Evolutionary conservation across 169 alveolate genomes (phyloP), one percentile per base, ranked within the genome.

Genomic region (Theileria annulata): DNA sequence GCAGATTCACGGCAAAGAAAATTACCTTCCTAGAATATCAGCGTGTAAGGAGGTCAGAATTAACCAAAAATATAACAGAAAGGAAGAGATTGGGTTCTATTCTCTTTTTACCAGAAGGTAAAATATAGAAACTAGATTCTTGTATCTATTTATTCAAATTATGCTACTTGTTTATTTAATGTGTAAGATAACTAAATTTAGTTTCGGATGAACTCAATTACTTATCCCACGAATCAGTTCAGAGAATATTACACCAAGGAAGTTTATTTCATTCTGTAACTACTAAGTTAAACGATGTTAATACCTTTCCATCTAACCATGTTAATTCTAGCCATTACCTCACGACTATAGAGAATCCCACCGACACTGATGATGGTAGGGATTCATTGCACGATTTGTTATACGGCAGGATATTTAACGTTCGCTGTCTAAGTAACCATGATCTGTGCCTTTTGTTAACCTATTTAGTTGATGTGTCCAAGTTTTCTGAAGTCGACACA

Each of bases 171-270:
- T 3, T 35, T 28, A 25, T 23, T 0, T 13, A 3, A 73, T 25
- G 47, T 19, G 33, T 17, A 25, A 56, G 13, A 79, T 56, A 71
- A 13, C 13, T 3, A 23, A 21, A 9, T 67, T 28, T 56, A 82
- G 89, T 75, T 27, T 58, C 59, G 6, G 86, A 74, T 75, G 89
- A 82, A 56, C 86, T 76, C 30, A 71, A 42, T 15, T 67, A 19
- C 70, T 63, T 82, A 15, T 58, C 86, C 4, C 58, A 67, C 37
- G 89, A 82, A 33, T 82, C 84, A 30, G 70, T 82, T 15, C 89
- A 82, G 58, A 71, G 80, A 73, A 75, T 82, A 37, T 76, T 82
- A 42, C 75, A 70, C 72, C 89, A 82, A 49, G 89, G 89, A 23
- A 42, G 78, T 35, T 62, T 79, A 51, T 82, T 82, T 54, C 89